Percentiles rank a stretch among this genome's conserved stretches.
Conservation (phyloP, 257 asterid species). For the Handroanthus guayacan region DNA sequence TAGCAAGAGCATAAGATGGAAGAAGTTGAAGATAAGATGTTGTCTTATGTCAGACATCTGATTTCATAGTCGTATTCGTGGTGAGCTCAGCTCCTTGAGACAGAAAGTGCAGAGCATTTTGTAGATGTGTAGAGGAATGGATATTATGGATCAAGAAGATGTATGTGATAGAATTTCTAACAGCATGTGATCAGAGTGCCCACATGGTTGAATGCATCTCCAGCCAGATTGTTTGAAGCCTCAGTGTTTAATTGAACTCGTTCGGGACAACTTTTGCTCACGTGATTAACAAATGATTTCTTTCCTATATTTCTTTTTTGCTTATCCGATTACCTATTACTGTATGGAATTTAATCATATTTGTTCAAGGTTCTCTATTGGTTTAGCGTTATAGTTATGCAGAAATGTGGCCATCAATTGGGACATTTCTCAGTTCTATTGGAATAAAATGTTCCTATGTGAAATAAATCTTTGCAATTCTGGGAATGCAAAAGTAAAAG, state of each 20-base stretch:
- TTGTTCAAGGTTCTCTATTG: constrained; percentile 21
- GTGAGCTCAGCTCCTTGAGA: neutral
- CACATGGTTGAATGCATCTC: constrained; percentile 7
- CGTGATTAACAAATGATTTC: neutral
- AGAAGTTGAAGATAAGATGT: neutral
- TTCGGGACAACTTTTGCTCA: neutral
- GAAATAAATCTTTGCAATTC: neutral
- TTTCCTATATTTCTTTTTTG: neutral
- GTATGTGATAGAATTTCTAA: neutral
- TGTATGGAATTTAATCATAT: constrained; percentile 11
- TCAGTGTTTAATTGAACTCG: constrained; percentile 1
- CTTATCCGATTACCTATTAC: neutral
- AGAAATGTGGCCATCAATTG: neutral
- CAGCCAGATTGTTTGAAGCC: constrained; percentile 17
- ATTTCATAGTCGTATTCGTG: constrained; percentile 17
- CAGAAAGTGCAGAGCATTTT: constrained; percentile 15
- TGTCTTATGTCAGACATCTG: constrained; percentile 16
- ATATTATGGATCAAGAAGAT: constrained; percentile 10
- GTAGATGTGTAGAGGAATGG: constrained; percentile 2
- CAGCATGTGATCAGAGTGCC: constrained; percentile 16
- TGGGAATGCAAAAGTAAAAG: constrained; percentile 29
- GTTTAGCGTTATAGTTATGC: neutral
- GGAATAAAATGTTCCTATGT: neutral
- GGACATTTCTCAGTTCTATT: constrained; percentile 18
- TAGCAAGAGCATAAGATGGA: constrained; percentile 18